A percentile compares a stretch with the other conserved stretches of the same genome.
phyloP scores from a whole-genome alignment of 1,284 basidiomycete genomes.

The Violaceomyces palustris region DNA sequence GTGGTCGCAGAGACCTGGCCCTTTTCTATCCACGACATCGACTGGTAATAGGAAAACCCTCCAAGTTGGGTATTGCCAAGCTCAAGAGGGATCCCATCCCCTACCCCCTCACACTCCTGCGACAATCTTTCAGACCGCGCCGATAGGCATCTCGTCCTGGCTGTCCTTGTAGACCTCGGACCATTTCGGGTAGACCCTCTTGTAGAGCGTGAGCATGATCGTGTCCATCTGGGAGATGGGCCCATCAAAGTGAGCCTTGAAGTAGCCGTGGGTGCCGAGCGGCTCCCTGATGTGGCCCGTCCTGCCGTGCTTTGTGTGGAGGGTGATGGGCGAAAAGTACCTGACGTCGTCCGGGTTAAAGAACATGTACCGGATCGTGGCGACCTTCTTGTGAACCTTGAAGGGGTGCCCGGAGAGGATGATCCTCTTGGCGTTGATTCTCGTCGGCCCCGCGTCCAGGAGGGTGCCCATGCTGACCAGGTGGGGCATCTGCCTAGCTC shows the following conservation, averaged over 20 bases:
- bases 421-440: conserved; percentile 86
- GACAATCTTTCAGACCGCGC: too few species aligned
- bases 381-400: conserved; percentile 96
- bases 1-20: too few species aligned
- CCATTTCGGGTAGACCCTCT: conserved; percentile 82
- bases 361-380: conserved; percentile 97
- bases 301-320: conserved; percentile 87
- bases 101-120: too few species aligned
- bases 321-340: conserved; percentile 88
- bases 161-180: conserved; percentile 4
- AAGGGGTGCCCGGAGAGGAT: conserved; percentile 92
- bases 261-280: conserved; percentile 96
- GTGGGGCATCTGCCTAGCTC: conserved; percentile 53
- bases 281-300: conserved; percentile 84
- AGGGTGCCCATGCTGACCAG: conserved; percentile 88
- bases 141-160: conserved; percentile 9
- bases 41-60: too few species aligned
- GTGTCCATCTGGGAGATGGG: conserved; percentile 84
- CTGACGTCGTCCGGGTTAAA: conserved; percentile 89
- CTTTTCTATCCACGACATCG: too few species aligned
- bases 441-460: conserved; percentile 72
- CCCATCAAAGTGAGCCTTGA: conserved; percentile 90
- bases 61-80: too few species aligned
- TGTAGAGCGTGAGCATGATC: conserved; percentile 39
- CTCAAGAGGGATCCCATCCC: too few species aligned